Percentiles rank a stretch among this genome's conserved stretches.
Evolutionary conservation across 257 asterid genomes (phyloP).

Genomic region (Solanum infundibuliforme): DNA sequence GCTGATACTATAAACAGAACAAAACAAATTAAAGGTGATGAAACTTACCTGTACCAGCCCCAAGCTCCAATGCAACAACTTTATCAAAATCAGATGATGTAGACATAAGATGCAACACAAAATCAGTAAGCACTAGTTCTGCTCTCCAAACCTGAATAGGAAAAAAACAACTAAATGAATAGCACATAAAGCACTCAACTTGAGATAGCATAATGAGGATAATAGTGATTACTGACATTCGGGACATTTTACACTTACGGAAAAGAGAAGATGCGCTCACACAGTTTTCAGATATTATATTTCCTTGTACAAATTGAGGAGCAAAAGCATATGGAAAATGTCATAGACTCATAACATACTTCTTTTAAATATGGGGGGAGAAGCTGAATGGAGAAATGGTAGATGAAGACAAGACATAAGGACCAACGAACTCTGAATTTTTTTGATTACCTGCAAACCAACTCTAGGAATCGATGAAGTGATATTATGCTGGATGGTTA

Average conservation of each 20-base stretch:
- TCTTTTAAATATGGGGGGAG: background rate
- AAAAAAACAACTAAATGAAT: background rate
- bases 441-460: slow-evolving; percentile 72
- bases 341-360: background rate
- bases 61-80: slow-evolving; percentile 70
- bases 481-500: slow-evolving; percentile 66
- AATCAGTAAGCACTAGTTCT: slow-evolving; percentile 78
- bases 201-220: background rate
- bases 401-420: background rate
- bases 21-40: background rate
- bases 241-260: background rate
- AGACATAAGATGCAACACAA: slow-evolving; percentile 62
- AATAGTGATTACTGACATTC: background rate
- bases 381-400: background rate
- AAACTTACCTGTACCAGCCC: slow-evolving; percentile 83
- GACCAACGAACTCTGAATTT: background rate
- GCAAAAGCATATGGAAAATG: background rate
- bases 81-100: slow-evolving; percentile 50
- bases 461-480: slow-evolving; percentile 88
- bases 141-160: slow-evolving; percentile 78
- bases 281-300: background rate
- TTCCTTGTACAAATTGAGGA: background rate
- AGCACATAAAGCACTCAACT: background rate
- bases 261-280: background rate
- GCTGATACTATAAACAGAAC: background rate